A percentile compares a stretch with the other conserved stretches of the same genome.
phyloP scores from a whole-genome alignment of 2,329 filamentous ascomycete species.

The Knufia petricola region DNA sequence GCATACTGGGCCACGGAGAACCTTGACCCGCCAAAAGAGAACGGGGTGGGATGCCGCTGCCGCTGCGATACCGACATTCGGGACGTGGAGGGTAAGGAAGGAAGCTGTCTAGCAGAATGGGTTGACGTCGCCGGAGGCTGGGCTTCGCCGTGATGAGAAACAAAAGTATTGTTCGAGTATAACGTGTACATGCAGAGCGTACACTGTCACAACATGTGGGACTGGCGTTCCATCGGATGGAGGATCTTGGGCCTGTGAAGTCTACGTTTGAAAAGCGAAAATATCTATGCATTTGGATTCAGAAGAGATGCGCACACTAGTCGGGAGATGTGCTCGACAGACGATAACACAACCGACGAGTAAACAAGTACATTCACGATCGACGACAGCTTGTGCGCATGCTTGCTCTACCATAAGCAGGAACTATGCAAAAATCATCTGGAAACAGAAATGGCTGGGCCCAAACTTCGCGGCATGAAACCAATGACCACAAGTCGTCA shows the following conservation, averaged over 20 bases:
- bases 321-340: background rate
- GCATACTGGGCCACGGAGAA: conserved; percentile 94
- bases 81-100: conserved; percentile 95
- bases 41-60: conserved; percentile 92
- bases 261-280: conserved; percentile 44
- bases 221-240: conserved; percentile 8
- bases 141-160: conserved; percentile 47
- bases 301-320: background rate
- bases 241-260: conserved; percentile 9
- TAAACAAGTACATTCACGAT: background rate
- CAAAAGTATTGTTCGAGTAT: conserved; percentile 17
- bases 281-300: conserved; percentile 9
- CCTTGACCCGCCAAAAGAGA: conserved; percentile 80
- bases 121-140: conserved; percentile 94
- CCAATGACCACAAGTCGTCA: too few relatives aligned
- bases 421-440: too few relatives aligned
- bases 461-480: too few relatives aligned
- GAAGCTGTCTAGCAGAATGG: conserved; percentile 91
- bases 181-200: conserved; percentile 11
- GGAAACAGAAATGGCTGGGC: too few relatives aligned
- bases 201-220: conserved; percentile 15
- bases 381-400: background rate
- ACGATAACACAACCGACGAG: background rate
- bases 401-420: too few relatives aligned
- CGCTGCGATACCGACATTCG: conserved; percentile 95